These are phyloP conservation scores for Plasmodium yoelii DNA, from an alignment of 169 alveolate species.

Conservation along the genomic window DNA sequence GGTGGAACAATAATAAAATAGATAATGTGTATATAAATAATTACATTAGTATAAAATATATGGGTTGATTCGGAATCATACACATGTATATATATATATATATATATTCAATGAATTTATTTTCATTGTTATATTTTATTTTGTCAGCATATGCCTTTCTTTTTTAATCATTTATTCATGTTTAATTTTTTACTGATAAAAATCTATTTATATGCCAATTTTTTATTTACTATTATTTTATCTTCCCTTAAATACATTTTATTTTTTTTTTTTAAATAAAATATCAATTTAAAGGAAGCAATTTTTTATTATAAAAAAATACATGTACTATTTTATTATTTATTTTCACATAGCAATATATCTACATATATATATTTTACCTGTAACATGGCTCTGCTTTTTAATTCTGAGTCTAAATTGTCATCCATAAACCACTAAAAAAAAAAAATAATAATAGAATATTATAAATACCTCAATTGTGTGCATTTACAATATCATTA, in stretches of 20 bases:
- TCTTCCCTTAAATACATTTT: constrained; percentile 20
- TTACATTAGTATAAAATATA: background rate
- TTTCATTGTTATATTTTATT: background rate
- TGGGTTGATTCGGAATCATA: background rate
- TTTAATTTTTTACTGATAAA: constrained; percentile 54
- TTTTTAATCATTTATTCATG: constrained; percentile 57
- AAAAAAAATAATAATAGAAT: constrained; percentile 9
- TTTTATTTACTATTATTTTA: constrained; percentile 2
- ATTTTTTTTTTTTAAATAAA: background rate
- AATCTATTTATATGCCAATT: constrained; percentile 28
- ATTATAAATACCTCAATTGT: background rate
- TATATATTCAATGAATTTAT: background rate
- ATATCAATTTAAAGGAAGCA: background rate
- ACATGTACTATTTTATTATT: background rate
- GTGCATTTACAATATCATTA: background rate
- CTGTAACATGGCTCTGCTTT: constrained; percentile 75
- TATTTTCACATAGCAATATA: background rate
- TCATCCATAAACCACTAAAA: constrained; percentile 71
- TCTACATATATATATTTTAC: constrained; percentile 19
- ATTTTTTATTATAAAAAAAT: background rate
- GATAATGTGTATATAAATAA: background rate
- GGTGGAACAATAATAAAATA: background rate
- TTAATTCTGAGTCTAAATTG: constrained; percentile 47
- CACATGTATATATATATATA: background rate
- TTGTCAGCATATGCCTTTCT: constrained; percentile 77